These are phyloP conservation scores for Torrubiellomyces zombiae DNA, from an alignment of 2,329 filamentous ascomycete species.

Conservation along the genomic window DNA sequence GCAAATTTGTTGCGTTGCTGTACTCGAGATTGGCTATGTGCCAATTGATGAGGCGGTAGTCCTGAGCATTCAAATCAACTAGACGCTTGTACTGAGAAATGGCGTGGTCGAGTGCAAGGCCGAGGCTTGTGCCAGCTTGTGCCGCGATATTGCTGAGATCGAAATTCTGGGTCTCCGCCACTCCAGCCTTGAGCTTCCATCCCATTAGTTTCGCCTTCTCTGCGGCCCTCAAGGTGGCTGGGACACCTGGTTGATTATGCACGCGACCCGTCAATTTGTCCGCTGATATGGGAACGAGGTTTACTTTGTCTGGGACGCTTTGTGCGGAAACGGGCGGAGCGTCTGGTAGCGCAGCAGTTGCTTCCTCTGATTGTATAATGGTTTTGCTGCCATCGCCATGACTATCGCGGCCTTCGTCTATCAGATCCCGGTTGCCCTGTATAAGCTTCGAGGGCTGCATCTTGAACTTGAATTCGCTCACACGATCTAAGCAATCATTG, in stretches of 20 bases:
- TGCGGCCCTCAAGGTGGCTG: constrained; percentile 55
- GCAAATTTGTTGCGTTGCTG: constrained; percentile 81
- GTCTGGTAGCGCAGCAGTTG: constrained; percentile 41
- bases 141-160: constrained; percentile 51
- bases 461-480: constrained; percentile 80
- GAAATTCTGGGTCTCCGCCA: constrained; percentile 48
- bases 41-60: constrained; percentile 89
- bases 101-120: constrained; percentile 84
- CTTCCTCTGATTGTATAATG: constrained; percentile 55
- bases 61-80: constrained; percentile 67
- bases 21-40: constrained; percentile 97
- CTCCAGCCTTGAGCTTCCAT: constrained; percentile 55
- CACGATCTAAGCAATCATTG: constrained; percentile 85
- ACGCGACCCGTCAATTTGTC: constrained; percentile 56
- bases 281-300: constrained; percentile 46
- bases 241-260: constrained; percentile 53
- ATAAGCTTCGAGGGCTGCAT: constrained; percentile 51
- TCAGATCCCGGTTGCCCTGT: constrained; percentile 65
- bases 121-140: constrained; percentile 55
- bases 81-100: constrained; percentile 74
- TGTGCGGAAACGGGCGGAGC: constrained; percentile 36
- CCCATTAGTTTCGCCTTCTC: constrained; percentile 67
- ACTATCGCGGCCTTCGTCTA: constrained; percentile 70
- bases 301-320: constrained; percentile 32
- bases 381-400: constrained; percentile 51